phyloP scores from a whole-genome alignment of 352 stramenopile genomes.

The Pythium myriotylum region DNA sequence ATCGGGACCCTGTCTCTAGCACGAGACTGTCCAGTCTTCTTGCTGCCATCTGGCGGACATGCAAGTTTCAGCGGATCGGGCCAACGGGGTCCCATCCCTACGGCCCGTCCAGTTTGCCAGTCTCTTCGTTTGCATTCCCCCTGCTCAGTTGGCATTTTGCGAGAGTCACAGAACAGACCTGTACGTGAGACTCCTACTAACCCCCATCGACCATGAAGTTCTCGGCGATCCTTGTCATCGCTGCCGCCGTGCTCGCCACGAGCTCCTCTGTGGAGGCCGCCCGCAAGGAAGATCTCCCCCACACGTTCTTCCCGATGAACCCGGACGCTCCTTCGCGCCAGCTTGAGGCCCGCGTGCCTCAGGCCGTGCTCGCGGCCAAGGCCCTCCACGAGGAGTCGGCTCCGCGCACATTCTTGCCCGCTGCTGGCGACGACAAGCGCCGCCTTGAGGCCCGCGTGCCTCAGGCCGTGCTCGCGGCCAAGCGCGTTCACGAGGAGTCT shows the following conservation, averaged over 20 bases:
- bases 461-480: not conserved
- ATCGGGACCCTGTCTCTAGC: not conserved
- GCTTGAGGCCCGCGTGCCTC: not conserved
- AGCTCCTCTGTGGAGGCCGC: not conserved
- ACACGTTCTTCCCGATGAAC: slow-evolving; percentile 5
- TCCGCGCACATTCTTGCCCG: not conserved
- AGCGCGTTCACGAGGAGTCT: not conserved
- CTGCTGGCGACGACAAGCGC: slow-evolving; percentile 3
- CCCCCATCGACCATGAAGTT: slow-evolving; percentile 18
- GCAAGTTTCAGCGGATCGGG: too few relatives aligned
- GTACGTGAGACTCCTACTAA: not conserved
- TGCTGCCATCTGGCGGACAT: not conserved
- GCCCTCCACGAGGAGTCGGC: too few relatives aligned
- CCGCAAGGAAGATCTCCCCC: not conserved
- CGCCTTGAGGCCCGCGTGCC: not conserved
- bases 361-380: not conserved
- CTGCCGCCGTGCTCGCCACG: slow-evolving; percentile 15
- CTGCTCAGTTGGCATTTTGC: slow-evolving; percentile 5
- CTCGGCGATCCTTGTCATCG: slow-evolving; percentile 9
- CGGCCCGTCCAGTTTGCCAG: not conserved
- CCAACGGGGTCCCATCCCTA: not conserved
- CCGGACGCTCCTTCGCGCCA: not conserved
- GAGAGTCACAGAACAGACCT: slow-evolving; percentile 13
- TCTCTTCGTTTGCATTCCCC: slow-evolving; percentile 2
- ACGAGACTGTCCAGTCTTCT: not conserved